Evolutionary conservation across 2,329 filamentous ascomycete species (phyloP).

Genomic region (Colletotrichum sp.): DNA sequence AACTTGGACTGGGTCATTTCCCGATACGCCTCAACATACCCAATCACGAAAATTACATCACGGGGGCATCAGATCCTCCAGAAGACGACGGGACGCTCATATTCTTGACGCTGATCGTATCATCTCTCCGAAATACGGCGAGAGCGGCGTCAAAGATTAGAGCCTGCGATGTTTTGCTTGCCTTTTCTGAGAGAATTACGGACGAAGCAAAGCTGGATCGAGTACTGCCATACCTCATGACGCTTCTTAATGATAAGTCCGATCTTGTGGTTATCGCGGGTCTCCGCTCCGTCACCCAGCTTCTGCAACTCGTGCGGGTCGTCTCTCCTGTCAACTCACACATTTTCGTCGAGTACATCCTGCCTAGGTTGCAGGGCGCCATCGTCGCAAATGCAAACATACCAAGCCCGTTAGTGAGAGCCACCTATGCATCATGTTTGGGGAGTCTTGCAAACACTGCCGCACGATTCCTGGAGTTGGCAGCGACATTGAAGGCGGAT

Average conservation of each 20-base stretch:
- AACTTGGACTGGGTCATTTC: constrained; percentile 67
- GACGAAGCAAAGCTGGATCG: constrained; percentile 96
- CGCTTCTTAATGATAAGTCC: constrained; percentile 79
- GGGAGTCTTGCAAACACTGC: constrained; percentile 88
- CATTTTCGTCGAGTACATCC: constrained; percentile 71
- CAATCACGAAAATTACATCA: constrained; percentile 76
- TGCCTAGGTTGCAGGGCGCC: constrained; percentile 65
- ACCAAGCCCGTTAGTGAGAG: constrained; percentile 75
- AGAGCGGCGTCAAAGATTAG: constrained; percentile 85
- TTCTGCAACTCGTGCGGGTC: constrained; percentile 85
- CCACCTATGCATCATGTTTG: constrained; percentile 91
- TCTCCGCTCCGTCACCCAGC: constrained; percentile 84
- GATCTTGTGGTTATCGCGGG: constrained; percentile 87
- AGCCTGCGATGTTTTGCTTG: constrained; percentile 89
- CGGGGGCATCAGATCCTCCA: constrained; percentile 62
- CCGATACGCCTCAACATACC: constrained; percentile 87
- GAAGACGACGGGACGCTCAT: constrained; percentile 90
- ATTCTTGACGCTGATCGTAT: constrained; percentile 87
- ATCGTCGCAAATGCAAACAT: constrained; percentile 52
- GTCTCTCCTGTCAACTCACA: constrained; percentile 80
- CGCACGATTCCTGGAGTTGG: constrained; percentile 85
- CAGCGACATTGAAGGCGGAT: constrained; percentile 84
- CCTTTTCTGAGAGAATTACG: constrained; percentile 88
- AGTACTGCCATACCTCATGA: constrained; percentile 87
- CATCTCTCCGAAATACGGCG: constrained; percentile 87